Base-by-base conservation (phyloP, 805 yeast species). In the Nakazawaea wyomingensis region DNA sequence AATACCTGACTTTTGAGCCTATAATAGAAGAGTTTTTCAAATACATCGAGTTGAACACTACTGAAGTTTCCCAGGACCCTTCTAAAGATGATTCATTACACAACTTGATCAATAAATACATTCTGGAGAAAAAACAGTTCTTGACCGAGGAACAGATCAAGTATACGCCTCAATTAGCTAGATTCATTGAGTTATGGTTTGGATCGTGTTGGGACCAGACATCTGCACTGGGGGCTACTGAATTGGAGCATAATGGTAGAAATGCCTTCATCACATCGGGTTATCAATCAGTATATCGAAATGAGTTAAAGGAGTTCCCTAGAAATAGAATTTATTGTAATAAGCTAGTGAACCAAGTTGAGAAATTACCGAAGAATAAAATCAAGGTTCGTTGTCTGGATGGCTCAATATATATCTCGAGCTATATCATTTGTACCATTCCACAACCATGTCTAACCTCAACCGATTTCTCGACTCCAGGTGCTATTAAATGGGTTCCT, bases 181-280 rank as follows among this genome's bases (percentile, higher is more conserved):
- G 95, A 52, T 65, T 65, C 40, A 42, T 50, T 26, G 96, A 88
- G 58, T 62, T 84, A 40, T 88, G 95, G 91, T 79, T 78, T 54
- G 96, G 95, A 1, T 68, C 82, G 18, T 70, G 81, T 26, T 79
- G 88, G 79, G 75, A 73, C 21, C 61, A 59, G 20, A 63, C 82
- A 36, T 82, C 93, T 54, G 82, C 82, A 2, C 76, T 79, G 49
- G 76, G 74, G 47, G 47, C 56, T 20, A 37, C 82, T 0, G 64
- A 69, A 7, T 66, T 78, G 62, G 80, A 71, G 34, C 80, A 76
- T 50, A 72, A 72, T 36, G 96, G 96, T 4, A 70, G 96, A 51
- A 80, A 88, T 57, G 81, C 88, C 0, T 69, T 78, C 54, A 80
- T 82, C 37, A 55, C 68, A 35, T 72, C 74, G 51, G 85, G 86